Base-by-base conservation (phyloP, 805 yeast genomes). In the Candida nemodendra region DNA sequence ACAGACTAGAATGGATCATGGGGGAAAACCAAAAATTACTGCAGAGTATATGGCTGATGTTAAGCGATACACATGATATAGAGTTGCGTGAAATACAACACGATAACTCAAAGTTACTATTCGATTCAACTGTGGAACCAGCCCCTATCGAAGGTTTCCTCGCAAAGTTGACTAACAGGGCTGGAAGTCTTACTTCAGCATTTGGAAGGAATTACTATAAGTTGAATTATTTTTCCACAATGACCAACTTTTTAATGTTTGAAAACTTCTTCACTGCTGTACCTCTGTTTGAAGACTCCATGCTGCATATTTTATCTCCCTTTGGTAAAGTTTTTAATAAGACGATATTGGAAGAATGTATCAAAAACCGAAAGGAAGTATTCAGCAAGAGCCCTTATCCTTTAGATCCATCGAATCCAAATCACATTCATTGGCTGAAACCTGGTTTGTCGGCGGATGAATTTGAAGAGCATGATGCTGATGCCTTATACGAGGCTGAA, bases 131-230 rank as follows among this genome's bases (percentile, higher is more conserved):
- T 14, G 33, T 46, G 1, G 95, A 84, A 53, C 96, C 96, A 0
- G 36, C 63, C 0, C 81, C 95, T 0, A 59, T 88, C 8, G 98
- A 91, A 62, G 98, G 98, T 0, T 89, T 84, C 55, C 57, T 90
- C 15, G 64, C 76, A 3, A 69, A 81, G 34, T 55, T 82, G 21
- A 71, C 81, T 0, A 69, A 76, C 30, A 67, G 73, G 40, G 54
- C 59, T 5, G 87, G 87, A 0, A 54, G 48, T 18, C n/a, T 36
- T 14, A 41, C 34, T 15, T 40, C 60, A 1, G 28, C 26, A 4
- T 35, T 62, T 9, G 62, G 64, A 0, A 60, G 53, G 41, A 60
- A 72, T 23, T 71, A 75, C 38, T 71, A 71, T 47, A 77, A 73
- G 38, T 60, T 81, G 30, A 71, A 71, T 42, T 90, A 89, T 59